Conservation (phyloP, 2,329 filamentous ascomycete species). For the Penicillium sp. region DNA sequence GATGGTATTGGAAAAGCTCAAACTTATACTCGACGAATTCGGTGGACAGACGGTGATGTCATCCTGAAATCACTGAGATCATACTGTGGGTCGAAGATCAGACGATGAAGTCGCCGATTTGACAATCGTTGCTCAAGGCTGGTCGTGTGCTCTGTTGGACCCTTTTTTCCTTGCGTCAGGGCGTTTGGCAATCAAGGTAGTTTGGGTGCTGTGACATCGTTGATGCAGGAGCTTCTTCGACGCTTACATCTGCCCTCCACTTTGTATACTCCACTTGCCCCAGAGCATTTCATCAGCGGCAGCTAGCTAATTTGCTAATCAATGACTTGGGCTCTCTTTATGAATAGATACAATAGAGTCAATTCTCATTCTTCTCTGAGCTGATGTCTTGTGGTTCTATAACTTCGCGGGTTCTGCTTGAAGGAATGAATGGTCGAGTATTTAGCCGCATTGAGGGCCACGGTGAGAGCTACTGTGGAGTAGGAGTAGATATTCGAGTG, state of each 20-base stretch:
- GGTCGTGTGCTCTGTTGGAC: constrained; percentile 10
- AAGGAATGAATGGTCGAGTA: background rate
- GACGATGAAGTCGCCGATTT: constrained; percentile 4
- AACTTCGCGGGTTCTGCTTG: background rate
- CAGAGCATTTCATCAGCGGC: background rate
- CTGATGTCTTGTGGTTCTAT: background rate
- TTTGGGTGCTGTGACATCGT: constrained; percentile 16
- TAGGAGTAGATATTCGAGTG: background rate
- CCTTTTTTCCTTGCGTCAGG: constrained; percentile 12
- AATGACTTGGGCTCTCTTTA: background rate
- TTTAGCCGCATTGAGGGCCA: background rate
- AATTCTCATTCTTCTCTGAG: background rate
- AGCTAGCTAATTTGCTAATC: background rate
- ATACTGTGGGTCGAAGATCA: constrained; percentile 21
- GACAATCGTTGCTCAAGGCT: background rate
- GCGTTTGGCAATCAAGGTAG: constrained; percentile 11
- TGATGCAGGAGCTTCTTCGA: constrained; percentile 1
- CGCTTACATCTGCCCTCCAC: constrained; percentile 6
- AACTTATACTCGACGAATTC: constrained; percentile 18
- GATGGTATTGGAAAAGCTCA: background rate
- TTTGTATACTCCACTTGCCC: constrained; percentile 4
- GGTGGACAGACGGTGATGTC: constrained; percentile 20
- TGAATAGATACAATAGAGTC: background rate
- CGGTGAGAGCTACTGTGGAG: background rate
- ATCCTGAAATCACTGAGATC: constrained; percentile 29